Evolutionary conservation across 106 monocot species (phyloP), one percentile per base, ranked within the genome.

Genomic region (Allium fistulosum): DNA sequence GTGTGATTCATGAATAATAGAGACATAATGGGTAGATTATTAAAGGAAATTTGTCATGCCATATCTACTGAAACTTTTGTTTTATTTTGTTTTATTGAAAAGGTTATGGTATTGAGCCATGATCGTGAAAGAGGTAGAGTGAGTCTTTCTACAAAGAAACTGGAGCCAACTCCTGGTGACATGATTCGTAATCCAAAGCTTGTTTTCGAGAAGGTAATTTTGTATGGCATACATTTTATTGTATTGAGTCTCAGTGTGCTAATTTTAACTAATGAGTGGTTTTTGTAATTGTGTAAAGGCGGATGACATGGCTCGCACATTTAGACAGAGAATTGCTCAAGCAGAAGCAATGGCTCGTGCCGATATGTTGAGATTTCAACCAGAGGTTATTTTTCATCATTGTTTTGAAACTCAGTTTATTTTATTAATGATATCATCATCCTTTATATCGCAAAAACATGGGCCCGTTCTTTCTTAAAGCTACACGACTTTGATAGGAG

Each of bases 301-400:
- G 16, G 97, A 97, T 75, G 97, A 97, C 77, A 97, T 97, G 97
- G 97, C 97, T 68, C 92, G 87, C 78, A 85, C 84, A 61, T 97
- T 97, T 74, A 76, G 92, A 66, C 92, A 97, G 63, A 86, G 92
- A 73, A 92, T 97, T 77, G 97, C 97, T 69, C 92, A 97, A 79
- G 97, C 97, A 58, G 97, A 97, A 57, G 97, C 97, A 73, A 89
- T 97, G 97, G 97, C 97, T 14, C 88, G 97, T 69, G 92, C 92
- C 46, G 97, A 97, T 66, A 92, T 97, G 92, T 79, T 97, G 53
- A 97, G 97, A 71, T 97, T 97, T 56, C 97, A 97, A 50, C 97
- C 97, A 52, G 97, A 92, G 97, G 97, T 97, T 80, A 68, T 28
- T 60, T 14, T 50, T 49, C 11, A 11, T 11, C 46, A 28, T 12